Evolutionary conservation across 2,329 filamentous ascomycete species (phyloP).

Genomic region (Sclerotinia spermophila): DNA sequence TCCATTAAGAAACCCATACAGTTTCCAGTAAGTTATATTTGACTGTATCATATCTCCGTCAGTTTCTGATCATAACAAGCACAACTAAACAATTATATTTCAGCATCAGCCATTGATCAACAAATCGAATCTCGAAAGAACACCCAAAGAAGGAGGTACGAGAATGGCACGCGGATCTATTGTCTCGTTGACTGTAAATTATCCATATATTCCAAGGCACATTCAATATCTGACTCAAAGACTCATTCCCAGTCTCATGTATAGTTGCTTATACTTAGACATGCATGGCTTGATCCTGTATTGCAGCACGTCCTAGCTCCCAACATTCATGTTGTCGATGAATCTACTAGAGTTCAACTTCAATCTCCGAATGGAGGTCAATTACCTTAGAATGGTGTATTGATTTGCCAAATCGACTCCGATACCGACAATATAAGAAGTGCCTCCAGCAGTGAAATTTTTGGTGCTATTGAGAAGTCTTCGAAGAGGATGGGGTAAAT

Average conservation of each 20-base stretch:
- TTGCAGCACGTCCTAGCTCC: background rate
- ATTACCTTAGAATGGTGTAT: background rate
- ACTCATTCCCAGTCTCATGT: background rate
- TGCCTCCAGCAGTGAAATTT: too few relatives aligned
- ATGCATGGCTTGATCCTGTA: background rate
- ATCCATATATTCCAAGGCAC: background rate
- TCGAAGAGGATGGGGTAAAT: background rate
- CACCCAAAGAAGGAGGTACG: background rate
- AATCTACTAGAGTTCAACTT: background rate
- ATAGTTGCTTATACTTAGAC: background rate
- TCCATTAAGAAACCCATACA: background rate
- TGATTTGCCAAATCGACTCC: too few relatives aligned
- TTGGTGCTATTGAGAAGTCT: background rate
- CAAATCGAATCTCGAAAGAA: background rate
- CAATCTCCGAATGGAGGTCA: accelerated
- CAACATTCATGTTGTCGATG: background rate
- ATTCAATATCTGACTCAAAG: accelerated
- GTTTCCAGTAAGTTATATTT: background rate
- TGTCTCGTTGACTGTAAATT: background rate
- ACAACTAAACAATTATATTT: background rate
- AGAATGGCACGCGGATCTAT: background rate
- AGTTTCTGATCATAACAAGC: background rate
- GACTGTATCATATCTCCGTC: background rate
- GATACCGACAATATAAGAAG: too few relatives aligned
- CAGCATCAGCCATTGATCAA: background rate